A percentile compares a stretch with the other conserved stretches of the same genome.
phyloP scores from a whole-genome alignment of 768 basidiomycete species.

The Podaxis sp. region DNA sequence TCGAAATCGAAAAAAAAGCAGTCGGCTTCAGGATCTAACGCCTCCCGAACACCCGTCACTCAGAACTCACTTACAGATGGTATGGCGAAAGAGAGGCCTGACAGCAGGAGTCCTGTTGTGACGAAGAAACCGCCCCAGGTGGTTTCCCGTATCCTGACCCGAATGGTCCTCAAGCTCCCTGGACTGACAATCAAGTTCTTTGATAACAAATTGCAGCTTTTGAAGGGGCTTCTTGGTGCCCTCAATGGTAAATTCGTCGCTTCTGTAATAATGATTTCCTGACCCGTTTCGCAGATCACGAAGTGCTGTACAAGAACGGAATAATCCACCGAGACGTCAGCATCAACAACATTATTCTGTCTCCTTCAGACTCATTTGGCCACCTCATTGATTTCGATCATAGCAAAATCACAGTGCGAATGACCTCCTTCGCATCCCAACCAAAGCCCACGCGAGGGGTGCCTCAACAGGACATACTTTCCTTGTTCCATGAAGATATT shows the following conservation, averaged over 20 bases:
- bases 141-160: not conserved
- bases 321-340: not conserved
- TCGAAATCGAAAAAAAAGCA: too few species aligned
- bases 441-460: too few species aligned
- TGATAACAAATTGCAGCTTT: too few species aligned
- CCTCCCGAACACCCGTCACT: not conserved
- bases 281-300: too few species aligned
- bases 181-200: not conserved
- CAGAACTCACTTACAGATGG: not conserved
- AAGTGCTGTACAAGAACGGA: not conserved
- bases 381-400: conserved; percentile 11
- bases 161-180: not conserved
- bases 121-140: not conserved
- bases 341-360: not conserved
- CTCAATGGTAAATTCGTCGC: too few species aligned
- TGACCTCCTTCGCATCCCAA: not conserved
- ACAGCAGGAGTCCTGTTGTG: too few species aligned
- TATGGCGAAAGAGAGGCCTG: not conserved
- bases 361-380: not conserved
- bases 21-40: not conserved
- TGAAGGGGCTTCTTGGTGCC: too few species aligned
- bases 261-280: too few species aligned
- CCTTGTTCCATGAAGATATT: too few species aligned
- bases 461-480: too few species aligned
- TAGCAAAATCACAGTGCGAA: not conserved